These are phyloP conservation scores for Boletellus deceptivus DNA, from an alignment of 1,284 basidiomycete species.

Conservation along the genomic window DNA sequence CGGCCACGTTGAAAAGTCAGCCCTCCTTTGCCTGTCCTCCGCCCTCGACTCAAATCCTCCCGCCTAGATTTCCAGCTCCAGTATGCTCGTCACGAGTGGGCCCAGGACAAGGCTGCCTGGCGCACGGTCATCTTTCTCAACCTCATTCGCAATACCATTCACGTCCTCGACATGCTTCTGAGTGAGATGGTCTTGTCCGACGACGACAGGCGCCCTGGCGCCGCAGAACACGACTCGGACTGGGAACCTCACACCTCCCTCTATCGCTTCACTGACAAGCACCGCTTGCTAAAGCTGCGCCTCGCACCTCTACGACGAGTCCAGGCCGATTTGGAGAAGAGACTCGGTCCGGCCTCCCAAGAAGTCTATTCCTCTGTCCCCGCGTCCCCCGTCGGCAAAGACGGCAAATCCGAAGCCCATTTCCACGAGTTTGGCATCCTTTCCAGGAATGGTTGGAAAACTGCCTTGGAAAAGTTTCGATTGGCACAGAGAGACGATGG, in stretches of 20 bases:
- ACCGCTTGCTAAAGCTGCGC: constrained; percentile 54
- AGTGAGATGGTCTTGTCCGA: constrained; percentile 50
- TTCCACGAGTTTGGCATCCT: constrained; percentile 52
- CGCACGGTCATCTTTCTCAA: constrained; percentile 73
- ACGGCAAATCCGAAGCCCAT: constrained; percentile 5
- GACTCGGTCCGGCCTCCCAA: constrained; percentile 54
- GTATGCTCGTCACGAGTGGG: constrained; percentile 65
- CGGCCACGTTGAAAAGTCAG: constrained; percentile 52
- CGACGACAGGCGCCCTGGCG: constrained; percentile 22
- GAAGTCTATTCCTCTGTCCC: constrained; percentile 43
- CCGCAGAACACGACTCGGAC: constrained; percentile 37
- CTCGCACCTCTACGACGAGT: constrained; percentile 57
- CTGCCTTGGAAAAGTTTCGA: constrained; percentile 51
- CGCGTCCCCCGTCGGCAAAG: constrained; percentile 38
- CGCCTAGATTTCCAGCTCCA: constrained; percentile 62
- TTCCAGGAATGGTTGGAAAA: constrained; percentile 61
- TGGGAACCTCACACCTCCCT: constrained; percentile 27
- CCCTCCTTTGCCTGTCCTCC: neutral
- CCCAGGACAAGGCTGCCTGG: constrained; percentile 68
- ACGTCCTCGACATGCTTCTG: constrained; percentile 54
- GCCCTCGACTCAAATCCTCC: neutral
- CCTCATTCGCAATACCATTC: constrained; percentile 65
- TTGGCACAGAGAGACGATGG: constrained; percentile 4
- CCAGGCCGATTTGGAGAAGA: constrained; percentile 57
- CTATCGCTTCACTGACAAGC: constrained; percentile 58